Conservation (phyloP, 306 rosid genomes). For the Gleditsia sinensis region DNA sequence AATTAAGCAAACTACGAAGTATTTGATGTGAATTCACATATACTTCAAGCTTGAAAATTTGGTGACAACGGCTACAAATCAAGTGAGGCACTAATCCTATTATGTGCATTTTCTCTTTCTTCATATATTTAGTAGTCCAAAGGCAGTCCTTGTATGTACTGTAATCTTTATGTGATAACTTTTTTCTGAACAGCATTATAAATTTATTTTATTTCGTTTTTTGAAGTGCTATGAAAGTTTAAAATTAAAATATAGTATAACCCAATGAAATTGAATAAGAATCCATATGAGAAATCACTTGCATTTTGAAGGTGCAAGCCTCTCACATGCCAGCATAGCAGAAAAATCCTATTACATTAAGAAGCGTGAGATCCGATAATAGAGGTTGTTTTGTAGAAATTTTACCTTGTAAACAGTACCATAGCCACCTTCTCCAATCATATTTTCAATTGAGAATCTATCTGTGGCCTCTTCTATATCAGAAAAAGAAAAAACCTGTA, state of each 20-base stretch:
- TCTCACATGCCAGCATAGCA: background rate
- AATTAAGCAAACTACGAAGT: background rate
- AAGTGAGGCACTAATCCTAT: background rate
- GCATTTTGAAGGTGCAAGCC: background rate
- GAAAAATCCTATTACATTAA: background rate
- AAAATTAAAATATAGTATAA: too few relatives aligned
- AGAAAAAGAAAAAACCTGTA: conserved; percentile 20
- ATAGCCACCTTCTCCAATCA: conserved; percentile 45
- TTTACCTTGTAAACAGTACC: conserved; percentile 52
- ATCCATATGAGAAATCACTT: background rate
- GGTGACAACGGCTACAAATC: too few relatives aligned
- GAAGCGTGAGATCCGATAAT: too few relatives aligned
- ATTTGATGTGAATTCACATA: too few relatives aligned
- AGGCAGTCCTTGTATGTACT: background rate
- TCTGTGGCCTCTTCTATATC: conserved; percentile 29
- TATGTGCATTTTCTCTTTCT: too few relatives aligned
- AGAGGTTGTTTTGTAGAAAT: background rate
- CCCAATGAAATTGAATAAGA: too few relatives aligned
- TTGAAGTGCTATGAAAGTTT: background rate
- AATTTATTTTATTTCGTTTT: too few relatives aligned
- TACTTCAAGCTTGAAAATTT: too few relatives aligned
- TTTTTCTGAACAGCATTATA: background rate
- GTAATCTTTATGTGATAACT: background rate
- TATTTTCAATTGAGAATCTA: conserved; percentile 33
- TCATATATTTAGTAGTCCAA: background rate